Conservation (phyloP, 202 grass and related monocot species). For the Dendrocalamus latiflorus region DNA sequence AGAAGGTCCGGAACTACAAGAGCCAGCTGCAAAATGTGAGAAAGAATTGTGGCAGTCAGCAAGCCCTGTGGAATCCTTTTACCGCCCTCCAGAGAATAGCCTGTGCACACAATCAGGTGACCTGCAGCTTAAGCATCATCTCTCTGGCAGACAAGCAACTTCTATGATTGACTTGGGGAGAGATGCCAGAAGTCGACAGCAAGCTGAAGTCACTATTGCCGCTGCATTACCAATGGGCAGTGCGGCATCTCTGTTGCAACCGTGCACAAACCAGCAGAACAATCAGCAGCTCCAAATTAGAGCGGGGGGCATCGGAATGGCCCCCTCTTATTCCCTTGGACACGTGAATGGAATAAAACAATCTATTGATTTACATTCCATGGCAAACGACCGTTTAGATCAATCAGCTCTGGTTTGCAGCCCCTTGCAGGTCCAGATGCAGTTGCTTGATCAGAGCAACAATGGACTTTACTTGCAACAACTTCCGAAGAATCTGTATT, state of each 20-base stretch:
- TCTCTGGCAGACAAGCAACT: background rate
- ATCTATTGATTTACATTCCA: slow-evolving; percentile 24
- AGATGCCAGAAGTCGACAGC: slow-evolving; percentile 4
- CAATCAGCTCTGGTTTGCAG: slow-evolving; percentile 7
- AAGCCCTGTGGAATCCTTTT: slow-evolving; percentile 15
- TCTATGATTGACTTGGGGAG: slow-evolving; percentile 26
- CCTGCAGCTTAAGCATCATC: slow-evolving; percentile 26
- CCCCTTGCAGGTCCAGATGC: slow-evolving; percentile 6
- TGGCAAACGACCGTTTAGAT: background rate
- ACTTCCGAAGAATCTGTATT: slow-evolving; percentile 24
- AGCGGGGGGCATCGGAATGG: background rate
- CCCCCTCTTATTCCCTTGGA: slow-evolving; percentile 28
- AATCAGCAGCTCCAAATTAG: slow-evolving; percentile 11
- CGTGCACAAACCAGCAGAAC: slow-evolving; percentile 1
- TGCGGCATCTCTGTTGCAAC: slow-evolving; percentile 19
- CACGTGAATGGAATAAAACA: slow-evolving; percentile 27
- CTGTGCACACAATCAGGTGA: slow-evolving; percentile 7
- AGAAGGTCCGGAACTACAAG: slow-evolving; percentile 12
- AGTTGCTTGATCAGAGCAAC: slow-evolving; percentile 25
- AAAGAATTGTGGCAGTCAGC: slow-evolving; percentile 25
- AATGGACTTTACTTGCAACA: slow-evolving; percentile 33
- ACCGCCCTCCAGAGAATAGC: slow-evolving; percentile 13
- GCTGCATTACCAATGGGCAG: slow-evolving; percentile 1
- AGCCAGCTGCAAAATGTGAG: background rate
- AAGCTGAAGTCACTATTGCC: background rate